These are phyloP conservation scores for Pythium chondricola DNA, from an alignment of 352 stramenopile genomes.

Conservation along the genomic window DNA sequence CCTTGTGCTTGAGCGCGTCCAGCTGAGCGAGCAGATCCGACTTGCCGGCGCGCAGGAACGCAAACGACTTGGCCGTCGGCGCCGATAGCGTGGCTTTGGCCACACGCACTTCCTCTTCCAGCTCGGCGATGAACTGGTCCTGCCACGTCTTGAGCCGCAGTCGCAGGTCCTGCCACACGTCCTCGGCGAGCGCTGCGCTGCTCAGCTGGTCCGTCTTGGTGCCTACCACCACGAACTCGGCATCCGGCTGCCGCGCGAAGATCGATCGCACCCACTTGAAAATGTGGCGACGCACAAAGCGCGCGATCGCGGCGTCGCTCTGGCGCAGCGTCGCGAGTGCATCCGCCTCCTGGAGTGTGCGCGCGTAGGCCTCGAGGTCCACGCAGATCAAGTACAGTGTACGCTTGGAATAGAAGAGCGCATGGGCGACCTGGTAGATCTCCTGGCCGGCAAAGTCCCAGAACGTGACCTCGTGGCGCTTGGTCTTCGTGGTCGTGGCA, in stretches of 20 bases:
- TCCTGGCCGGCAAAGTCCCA: constrained; percentile 8
- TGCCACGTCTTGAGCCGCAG: constrained; percentile 2
- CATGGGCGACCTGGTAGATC: constrained; percentile 9
- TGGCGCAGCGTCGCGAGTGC: not conserved
- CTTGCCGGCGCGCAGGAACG: not conserved
- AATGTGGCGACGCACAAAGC: constrained; percentile 8
- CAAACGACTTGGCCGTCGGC: not conserved
- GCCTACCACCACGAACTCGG: constrained; percentile 18
- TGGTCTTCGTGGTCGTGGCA: not conserved
- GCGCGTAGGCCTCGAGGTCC: constrained; percentile 6
- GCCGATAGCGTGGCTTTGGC: not conserved
- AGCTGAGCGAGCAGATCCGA: not conserved
- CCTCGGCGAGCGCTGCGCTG: not conserved
- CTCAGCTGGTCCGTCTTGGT: constrained; percentile 18
- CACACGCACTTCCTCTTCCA: constrained; percentile 1
- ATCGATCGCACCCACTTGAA: constrained; percentile 18
- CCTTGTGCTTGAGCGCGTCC: constrained; percentile 1
- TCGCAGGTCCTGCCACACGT: constrained; percentile 5
- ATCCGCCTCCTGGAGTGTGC: not conserved
- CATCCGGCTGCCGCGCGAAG: constrained; percentile 9
- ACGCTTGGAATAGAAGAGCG: constrained; percentile 18
- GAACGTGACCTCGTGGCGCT: not conserved
- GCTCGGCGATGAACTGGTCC: constrained; percentile 2
- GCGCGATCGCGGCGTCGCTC: constrained; percentile 4
- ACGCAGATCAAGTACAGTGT: constrained; percentile 16